A percentile compares a stretch with the other conserved stretches of the same genome.
Evolutionary conservation across 1,139 yeast genomes (phyloP).

Genomic region (Taphrina flavorubra): DNA sequence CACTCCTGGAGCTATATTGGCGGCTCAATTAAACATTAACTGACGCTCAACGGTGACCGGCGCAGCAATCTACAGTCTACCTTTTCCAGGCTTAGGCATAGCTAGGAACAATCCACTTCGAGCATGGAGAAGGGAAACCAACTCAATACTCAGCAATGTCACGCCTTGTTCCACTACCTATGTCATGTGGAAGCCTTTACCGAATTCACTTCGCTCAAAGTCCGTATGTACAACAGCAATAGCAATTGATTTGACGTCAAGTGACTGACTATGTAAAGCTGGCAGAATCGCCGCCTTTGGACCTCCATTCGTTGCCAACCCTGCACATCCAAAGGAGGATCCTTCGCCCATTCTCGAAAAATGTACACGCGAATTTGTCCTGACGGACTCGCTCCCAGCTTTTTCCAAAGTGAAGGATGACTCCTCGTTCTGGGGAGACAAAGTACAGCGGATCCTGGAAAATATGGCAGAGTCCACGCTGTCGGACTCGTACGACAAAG

Average conservation of each 20-base stretch:
- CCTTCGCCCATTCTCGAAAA: conserved; percentile 39
- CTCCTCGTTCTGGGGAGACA: conserved; percentile 40
- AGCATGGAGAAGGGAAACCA: conserved; percentile 3
- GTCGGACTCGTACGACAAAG: conserved; percentile 43
- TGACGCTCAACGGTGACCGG: no score
- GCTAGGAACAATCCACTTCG: no score
- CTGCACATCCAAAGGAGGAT: conserved; percentile 14
- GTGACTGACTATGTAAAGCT: neutral
- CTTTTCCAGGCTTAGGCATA: no score
- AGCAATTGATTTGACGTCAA: neutral
- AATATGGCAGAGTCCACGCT: conserved; percentile 38
- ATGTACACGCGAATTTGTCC: conserved; percentile 30
- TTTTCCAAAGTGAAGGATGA: conserved; percentile 36
- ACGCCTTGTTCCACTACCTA: conserved; percentile 35
- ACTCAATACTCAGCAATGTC: conserved; percentile 16
- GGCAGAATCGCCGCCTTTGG: conserved; percentile 39
- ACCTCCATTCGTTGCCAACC: conserved; percentile 26
- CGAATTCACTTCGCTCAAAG: conserved; percentile 38
- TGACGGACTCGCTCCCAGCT: conserved; percentile 42
- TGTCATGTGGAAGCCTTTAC: conserved; percentile 32
- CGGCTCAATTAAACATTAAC: no score
- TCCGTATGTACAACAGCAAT: conserved; percentile 10
- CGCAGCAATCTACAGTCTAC: no score
- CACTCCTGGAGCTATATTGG: neutral
- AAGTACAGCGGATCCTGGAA: conserved; percentile 40